Evolutionary conservation across 2,329 filamentous ascomycete species (phyloP), one percentile per base, ranked within the genome.

Genomic region (Exophiala sp.): DNA sequence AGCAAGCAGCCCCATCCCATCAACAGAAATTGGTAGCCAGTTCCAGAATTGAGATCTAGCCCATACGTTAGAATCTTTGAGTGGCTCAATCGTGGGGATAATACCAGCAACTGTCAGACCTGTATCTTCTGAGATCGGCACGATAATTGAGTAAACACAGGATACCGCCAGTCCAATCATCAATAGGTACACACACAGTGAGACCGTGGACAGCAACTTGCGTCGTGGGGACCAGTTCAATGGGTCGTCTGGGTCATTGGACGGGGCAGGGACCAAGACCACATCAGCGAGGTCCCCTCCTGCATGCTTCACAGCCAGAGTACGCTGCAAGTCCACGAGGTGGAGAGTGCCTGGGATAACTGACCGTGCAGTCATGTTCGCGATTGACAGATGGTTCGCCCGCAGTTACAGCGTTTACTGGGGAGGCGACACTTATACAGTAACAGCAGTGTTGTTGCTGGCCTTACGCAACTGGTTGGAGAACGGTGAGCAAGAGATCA

Each of bases 221-320:
- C 63, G 52, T 55, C 57, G 60, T 49, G 40, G 45, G 10, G 59
- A 46, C 62, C 62, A 64, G 12, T 63, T 64, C 59, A 65, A 38
- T 4, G 63, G 63, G 36, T 65, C 60, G 52, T 65, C 63, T 14
- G 63, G 62, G 38, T 65, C 60, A 7, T 41, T 48, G 24, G 53
- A 57, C 16, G 63, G 63, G n/a, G 55, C 58, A 12, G 63, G 63
- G 24, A 60, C 53, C 2, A 75, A 63, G n/a, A 43, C 41, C 4
- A 43, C 21, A 32, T 43, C 41, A n/a, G n/a, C 41, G 5, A 65
- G 39, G 11, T 58, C 24, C 14, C 48, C 49, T 9, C 9, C 35
- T 9, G 42, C 21, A 32, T 44, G 24, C 9, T n/a, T 21, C 7
- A 21, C 32, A 20, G 18, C 34, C 24, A 39, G 16, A 20, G 46